Evolutionary conservation across 2,329 filamentous ascomycete genomes (phyloP), one percentile per base, ranked within the genome.

Genomic region (Trichophyton simii): DNA sequence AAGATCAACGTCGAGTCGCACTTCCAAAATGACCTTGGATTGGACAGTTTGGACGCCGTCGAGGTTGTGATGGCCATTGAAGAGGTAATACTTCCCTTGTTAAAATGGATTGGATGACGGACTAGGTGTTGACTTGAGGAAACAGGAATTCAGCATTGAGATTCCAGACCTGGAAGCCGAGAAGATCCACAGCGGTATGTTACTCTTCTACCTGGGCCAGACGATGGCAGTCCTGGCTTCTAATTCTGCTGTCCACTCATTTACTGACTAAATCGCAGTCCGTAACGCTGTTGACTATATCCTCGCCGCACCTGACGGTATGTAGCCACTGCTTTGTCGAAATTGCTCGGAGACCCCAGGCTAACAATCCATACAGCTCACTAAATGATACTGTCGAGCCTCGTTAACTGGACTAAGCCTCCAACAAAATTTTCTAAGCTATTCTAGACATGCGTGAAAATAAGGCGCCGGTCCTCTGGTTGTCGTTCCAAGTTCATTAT

Each of bases 11-110:
- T 84, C 66, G 82, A 80, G 60, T 87, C 92, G 63, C 91, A 97
- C 83, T 99, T 99, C 79, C 83, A 90, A 74, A 97, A 96, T 77
- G 92, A 99, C 79, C 88, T 99, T 66, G 94, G 91, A 67, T 82
- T 99, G 71, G 94, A 99, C 81, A 95, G 88, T 79, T 84, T 99
- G 77, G 94, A 99, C 77, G 96, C 94, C 66, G 94, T 99, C 66
- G 94, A 99, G 83, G 94, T 99, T 68, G 94, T 99, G 71, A 99
- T 99, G 94, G 94, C 94, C 68, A 97, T 99, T 78, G 94, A 99
- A 84, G 94, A 99, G 86, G 88, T 91, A 78, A 66, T 18, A 20
- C n/a, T 38, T 15, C 20, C n/a, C 38, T 48, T 41, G 6, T 25
- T 18, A 57, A 18, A 64, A n/a, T n/a, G 41, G 57, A 36, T 62